phyloP scores from a whole-genome alignment of 2,329 filamentous ascomycete genomes.

The Epichloe amarillans region DNA sequence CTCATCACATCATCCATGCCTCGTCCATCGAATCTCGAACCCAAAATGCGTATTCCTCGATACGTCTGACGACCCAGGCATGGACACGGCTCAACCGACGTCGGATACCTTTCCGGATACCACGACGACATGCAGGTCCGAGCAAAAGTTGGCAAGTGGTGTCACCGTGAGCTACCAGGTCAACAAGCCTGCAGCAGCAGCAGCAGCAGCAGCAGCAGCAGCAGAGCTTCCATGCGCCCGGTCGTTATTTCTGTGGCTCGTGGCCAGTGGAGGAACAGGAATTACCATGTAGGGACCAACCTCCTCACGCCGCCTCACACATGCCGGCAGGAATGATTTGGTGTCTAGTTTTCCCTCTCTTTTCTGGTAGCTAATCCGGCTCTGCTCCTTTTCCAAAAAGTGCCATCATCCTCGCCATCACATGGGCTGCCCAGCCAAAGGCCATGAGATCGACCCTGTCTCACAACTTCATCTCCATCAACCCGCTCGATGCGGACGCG shows the following conservation, averaged over 20 bases:
- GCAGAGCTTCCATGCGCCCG: background rate
- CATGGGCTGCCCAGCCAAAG: conserved; percentile 2
- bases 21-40: no score
- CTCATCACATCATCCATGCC: no score
- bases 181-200: background rate
- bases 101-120: no score
- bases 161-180: no score
- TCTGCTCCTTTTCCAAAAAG: background rate
- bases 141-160: no score
- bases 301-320: background rate
- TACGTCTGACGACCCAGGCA: no score
- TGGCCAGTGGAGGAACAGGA: conserved; percentile 1
- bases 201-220: background rate
- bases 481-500: background rate
- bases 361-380: background rate
- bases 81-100: no score
- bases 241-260: conserved; percentile 1
- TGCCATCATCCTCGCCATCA: conserved; percentile 5
- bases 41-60: no score
- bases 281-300: conserved; percentile 3
- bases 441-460: conserved; percentile 3
- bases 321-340: background rate
- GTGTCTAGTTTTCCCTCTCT: background rate
- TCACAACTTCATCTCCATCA: conserved; percentile 6
- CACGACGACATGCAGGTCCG: no score